Base-by-base conservation (phyloP, 2,329 filamentous ascomycete genomes). In the Rutstroemia sp. region DNA sequence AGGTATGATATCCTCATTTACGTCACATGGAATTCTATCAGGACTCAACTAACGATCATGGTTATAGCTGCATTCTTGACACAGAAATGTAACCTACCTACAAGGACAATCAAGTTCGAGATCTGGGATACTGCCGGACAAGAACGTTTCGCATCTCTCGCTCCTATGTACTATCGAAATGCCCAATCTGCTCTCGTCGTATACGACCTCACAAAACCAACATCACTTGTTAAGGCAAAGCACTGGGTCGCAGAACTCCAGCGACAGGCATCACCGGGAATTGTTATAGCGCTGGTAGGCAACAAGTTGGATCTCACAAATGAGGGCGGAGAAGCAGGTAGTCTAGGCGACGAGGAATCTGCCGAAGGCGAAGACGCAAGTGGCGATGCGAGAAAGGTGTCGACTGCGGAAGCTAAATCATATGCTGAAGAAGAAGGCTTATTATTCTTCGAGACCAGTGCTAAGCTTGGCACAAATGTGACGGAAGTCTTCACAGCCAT, bases 121-220 rank as follows among this genome's bases (percentile, higher is more conserved):
- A 97, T 99, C 69, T 99, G 92, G 92, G 92, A 99, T 77, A 97
- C 92, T 16, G 92, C 94, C 45, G 92, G 92, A 70, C 92, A 99
- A 75, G 92, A 99, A 78, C 89, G 92, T 62, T 99, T 97, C 71
- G 92, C 92, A 66, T 95, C 89, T 51, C 83, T 97, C 59, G 94
- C 94, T 52, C 94, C 92, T 67, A 97, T 97, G 94, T 99, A 99
- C 81, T 97, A 97, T 79, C 91, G 92, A 74, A 97, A 99, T 72
- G 94, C 94, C 51, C 92, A 97, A 76, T 91, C 92, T 62, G 94
- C 94, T 14, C 88, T 99, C 64, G 92, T 99, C 60, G 92, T 97
- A 71, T 99, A 97, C 82, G 92, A 99, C 71, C 86, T 99, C 67
- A 99, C 94, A 61, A 97, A 97, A 74, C 88, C 92, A 45, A 94